Conservation (phyloP, 1,284 basidiomycete genomes). For the Phlebopus sp. region DNA sequence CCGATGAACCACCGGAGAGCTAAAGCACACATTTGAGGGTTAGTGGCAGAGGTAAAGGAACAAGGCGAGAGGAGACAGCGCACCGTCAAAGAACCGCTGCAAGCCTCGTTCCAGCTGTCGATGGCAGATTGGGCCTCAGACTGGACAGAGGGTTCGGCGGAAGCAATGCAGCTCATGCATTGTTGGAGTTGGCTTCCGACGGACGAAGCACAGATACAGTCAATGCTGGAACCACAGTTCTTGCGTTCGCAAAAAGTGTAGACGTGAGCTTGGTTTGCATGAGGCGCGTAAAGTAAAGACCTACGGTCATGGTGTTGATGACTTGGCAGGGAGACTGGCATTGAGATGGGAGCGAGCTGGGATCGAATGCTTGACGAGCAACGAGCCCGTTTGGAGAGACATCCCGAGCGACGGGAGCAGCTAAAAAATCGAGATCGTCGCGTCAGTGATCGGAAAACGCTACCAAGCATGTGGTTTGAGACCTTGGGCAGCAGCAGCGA, state of each 20-base stretch:
- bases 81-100: conserved; percentile 19
- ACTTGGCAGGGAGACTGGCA: conserved; percentile 25
- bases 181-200: conserved; percentile 13
- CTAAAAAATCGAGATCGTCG: not conserved
- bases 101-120: conserved; percentile 15
- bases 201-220: conserved; percentile 13
- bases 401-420: not conserved
- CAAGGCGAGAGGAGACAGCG: not conserved
- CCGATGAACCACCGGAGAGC: conserved; percentile 12
- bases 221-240: conserved; percentile 7
- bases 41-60: not conserved
- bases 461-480: not conserved
- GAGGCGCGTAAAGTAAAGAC: not conserved
- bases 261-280: not conserved
- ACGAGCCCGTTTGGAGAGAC: conserved; percentile 12
- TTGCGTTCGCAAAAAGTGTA: conserved; percentile 2
- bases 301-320: conserved; percentile 17
- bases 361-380: conserved; percentile 16
- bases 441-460: not conserved
- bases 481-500: conserved; percentile 18
- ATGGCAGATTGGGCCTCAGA: conserved; percentile 10
- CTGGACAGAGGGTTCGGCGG: not conserved
- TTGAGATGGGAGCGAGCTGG: conserved; percentile 12
- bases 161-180: conserved; percentile 22
- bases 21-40: conserved; percentile 5